A percentile compares a stretch with the other conserved stretches of the same genome.
Evolutionary conservation across 768 basidiomycete genomes (phyloP).

Genomic region (Amanita fuliginea): DNA sequence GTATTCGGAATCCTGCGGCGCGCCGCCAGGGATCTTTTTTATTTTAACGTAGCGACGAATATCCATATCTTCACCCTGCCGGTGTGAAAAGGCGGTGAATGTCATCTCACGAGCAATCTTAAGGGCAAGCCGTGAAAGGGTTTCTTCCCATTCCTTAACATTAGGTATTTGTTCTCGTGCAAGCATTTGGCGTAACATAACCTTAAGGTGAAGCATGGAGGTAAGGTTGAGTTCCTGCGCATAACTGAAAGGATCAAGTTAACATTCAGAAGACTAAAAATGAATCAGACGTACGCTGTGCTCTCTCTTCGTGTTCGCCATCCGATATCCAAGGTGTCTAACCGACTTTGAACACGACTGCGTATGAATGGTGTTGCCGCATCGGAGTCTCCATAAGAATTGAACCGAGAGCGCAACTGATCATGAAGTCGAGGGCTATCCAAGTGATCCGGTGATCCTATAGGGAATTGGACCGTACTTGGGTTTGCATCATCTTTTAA

Average conservation of each 20-base stretch:
- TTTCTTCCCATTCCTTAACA: constrained; percentile 80
- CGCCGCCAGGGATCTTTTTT: constrained; percentile 95
- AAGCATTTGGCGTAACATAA: constrained; percentile 88
- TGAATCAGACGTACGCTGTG: constrained; percentile 56
- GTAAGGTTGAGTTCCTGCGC: constrained; percentile 75
- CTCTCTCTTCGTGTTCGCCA: constrained; percentile 87
- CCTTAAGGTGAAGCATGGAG: constrained; percentile 82
- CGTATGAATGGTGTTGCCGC: constrained; percentile 69
- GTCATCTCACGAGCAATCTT: constrained; percentile 80
- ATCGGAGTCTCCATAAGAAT: constrained; percentile 67
- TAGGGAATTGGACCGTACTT: constrained; percentile 75
- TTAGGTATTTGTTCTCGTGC: constrained; percentile 75
- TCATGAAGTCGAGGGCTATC: constrained; percentile 46
- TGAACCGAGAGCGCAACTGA: constrained; percentile 49
- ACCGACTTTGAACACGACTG: constrained; percentile 72
- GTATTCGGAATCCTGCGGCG: constrained; percentile 89
- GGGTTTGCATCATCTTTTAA: constrained; percentile 37
- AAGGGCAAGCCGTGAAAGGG: constrained; percentile 69
- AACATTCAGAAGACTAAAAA: constrained; percentile 3
- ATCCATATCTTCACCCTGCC: constrained; percentile 90
- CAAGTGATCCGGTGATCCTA: constrained; percentile 64
- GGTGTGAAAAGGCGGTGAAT: constrained; percentile 56
- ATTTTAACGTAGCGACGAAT: constrained; percentile 93
- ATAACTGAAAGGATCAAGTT: constrained; percentile 35
- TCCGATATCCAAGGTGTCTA: constrained; percentile 59